These are phyloP conservation scores for Herpetospermum pedunculosum DNA, from an alignment of 306 rosid species.

Conservation along the genomic window DNA sequence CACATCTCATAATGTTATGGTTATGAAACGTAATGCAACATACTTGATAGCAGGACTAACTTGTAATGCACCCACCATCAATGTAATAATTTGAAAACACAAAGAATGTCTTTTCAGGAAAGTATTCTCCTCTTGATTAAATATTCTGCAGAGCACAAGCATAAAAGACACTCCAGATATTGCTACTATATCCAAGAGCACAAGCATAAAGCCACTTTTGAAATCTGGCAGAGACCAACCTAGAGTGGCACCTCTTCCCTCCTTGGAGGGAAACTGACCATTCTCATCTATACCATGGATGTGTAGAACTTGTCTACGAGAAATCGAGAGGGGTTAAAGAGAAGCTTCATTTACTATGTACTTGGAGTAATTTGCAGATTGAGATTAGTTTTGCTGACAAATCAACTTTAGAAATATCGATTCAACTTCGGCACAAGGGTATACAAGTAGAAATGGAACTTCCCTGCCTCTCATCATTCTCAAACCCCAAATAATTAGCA, in stretches of 20 bases:
- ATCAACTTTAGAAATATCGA: neutral
- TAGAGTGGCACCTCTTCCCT: neutral
- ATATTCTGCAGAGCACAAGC: neutral
- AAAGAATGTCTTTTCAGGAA: neutral
- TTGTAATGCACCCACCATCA: neutral
- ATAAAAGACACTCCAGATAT: neutral
- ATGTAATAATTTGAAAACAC: neutral
- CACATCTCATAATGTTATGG: neutral
- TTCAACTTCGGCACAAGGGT: neutral
- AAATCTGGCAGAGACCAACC: neutral
- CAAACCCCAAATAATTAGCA: neutral
- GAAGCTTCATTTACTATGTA: too few relatives aligned
- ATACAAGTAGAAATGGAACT: neutral
- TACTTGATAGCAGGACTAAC: neutral
- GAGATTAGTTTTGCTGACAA: neutral
- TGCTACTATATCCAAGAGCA: neutral
- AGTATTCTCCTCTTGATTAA: neutral
- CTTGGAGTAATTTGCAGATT: neutral
- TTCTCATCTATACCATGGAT: neutral
- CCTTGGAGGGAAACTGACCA: neutral
- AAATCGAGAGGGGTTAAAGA: too few relatives aligned
- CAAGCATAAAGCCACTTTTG: neutral
- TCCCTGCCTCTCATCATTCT: neutral
- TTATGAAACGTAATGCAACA: neutral
- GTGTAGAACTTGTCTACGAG: neutral